Percentiles rank a stretch among this genome's conserved stretches.
phyloP scores from a whole-genome alignment of 257 asterid species.

The Leptodermis oblonga region DNA sequence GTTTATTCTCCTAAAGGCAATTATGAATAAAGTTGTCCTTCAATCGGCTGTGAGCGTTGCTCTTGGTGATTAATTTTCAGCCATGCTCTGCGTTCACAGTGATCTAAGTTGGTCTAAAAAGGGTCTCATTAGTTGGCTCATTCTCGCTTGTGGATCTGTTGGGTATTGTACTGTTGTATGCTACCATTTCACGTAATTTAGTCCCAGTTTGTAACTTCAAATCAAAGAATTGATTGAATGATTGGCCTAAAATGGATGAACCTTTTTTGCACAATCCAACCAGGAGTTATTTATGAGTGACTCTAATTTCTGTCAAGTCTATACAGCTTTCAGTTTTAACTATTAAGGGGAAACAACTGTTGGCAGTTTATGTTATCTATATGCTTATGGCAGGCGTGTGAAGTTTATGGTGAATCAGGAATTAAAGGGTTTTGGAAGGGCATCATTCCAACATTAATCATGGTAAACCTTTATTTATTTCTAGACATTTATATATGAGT shows the following conservation, averaged over 20 bases:
- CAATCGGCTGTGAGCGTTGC: background rate
- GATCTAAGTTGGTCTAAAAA: background rate
- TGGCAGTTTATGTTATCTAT: background rate
- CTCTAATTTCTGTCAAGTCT: background rate
- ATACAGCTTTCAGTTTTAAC: background rate
- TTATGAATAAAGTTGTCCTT: background rate
- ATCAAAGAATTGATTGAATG: background rate
- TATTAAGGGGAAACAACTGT: background rate
- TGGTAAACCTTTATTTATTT: conserved; percentile 43
- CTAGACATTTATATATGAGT: background rate
- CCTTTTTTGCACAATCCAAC: background rate
- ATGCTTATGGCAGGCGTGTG: conserved; percentile 63
- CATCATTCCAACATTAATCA: conserved; percentile 73
- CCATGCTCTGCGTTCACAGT: background rate
- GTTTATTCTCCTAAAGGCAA: background rate
- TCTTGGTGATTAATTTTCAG: background rate
- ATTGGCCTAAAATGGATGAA: background rate
- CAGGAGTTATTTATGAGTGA: background rate
- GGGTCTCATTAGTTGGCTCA: background rate
- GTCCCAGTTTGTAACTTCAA: background rate
- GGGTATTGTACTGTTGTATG: background rate
- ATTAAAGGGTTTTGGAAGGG: conserved; percentile 92
- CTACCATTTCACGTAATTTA: no score
- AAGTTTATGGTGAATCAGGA: conserved; percentile 81
- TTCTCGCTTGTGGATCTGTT: background rate